Evolutionary conservation across 2,329 filamentous ascomycete species (phyloP).

Genomic region (Immersiporthe knoxdaviesiana): DNA sequence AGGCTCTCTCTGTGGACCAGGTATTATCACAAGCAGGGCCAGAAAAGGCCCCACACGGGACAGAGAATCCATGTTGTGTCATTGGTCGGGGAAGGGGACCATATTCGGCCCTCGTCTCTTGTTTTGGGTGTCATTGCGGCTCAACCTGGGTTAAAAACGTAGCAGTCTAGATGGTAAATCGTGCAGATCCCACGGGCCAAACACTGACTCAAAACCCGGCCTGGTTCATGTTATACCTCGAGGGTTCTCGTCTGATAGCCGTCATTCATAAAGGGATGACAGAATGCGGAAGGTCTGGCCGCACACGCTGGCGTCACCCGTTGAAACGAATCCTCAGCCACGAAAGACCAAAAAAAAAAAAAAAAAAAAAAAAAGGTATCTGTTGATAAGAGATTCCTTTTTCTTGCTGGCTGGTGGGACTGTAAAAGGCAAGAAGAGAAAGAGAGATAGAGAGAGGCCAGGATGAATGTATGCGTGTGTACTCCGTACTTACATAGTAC

Average conservation of each 20-base stretch:
- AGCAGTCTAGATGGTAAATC: background rate
- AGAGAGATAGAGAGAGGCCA: too few species aligned
- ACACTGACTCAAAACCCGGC: slow-evolving; percentile 6
- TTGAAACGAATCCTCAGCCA: background rate
- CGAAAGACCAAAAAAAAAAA: background rate
- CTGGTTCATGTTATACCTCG: background rate
- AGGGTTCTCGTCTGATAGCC: slow-evolving; percentile 14
- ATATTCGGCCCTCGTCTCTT: background rate
- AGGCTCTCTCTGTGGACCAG: background rate
- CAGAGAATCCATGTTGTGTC: background rate
- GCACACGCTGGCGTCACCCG: slow-evolving; percentile 15
- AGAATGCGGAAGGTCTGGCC: slow-evolving; percentile 11
- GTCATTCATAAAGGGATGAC: background rate
- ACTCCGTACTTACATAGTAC: too few species aligned
- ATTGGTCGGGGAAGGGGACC: slow-evolving; percentile 2
- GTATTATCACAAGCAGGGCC: background rate
- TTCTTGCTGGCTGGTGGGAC: background rate
- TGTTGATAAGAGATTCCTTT: background rate
- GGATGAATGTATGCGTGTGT: background rate
- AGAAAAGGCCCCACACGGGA: background rate
- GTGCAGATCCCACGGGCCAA: slow-evolving; percentile 1
- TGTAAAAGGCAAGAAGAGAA: background rate
- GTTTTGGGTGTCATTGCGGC: background rate
- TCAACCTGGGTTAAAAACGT: slow-evolving; percentile 2
- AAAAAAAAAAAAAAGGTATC: too few species aligned